phyloP scores from a whole-genome alignment of 306 rosid genomes.

The Cicer chorassanicum region DNA sequence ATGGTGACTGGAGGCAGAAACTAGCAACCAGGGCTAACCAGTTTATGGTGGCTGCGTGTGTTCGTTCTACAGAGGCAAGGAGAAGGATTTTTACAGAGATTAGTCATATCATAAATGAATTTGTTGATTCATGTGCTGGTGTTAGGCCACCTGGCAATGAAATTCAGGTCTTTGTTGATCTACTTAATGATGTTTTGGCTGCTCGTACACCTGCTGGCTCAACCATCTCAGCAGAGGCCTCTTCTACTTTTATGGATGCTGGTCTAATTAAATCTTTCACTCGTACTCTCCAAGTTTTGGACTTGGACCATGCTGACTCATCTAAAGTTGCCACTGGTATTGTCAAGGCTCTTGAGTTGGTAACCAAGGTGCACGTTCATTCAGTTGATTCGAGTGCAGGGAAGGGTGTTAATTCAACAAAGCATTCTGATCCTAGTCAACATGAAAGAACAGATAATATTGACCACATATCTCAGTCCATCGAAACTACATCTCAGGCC shows the following conservation, averaged over 20 bases:
- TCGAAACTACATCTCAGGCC: constrained; percentile 68
- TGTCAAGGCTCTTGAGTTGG: constrained; percentile 89
- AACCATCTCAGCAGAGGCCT: constrained; percentile 82
- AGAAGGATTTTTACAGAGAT: constrained; percentile 83
- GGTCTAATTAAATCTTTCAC: constrained; percentile 81
- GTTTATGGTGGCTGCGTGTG: constrained; percentile 90
- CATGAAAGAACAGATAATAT: constrained; percentile 56
- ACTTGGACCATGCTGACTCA: constrained; percentile 87
- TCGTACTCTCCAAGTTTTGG: constrained; percentile 74
- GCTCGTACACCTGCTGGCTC: constrained; percentile 94
- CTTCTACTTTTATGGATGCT: constrained; percentile 83
- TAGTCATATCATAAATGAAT: constrained; percentile 66
- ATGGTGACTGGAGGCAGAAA: constrained; percentile 97
- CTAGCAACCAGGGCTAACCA: constrained; percentile 89
- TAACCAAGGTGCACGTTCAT: constrained; percentile 83
- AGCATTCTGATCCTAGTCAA: constrained; percentile 68
- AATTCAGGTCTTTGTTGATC: constrained; percentile 79
- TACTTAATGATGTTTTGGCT: constrained; percentile 82
- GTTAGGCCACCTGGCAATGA: constrained; percentile 69
- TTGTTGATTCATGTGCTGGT: constrained; percentile 68
- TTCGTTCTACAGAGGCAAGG: constrained; percentile 96
- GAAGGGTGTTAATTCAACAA: constrained; percentile 68
- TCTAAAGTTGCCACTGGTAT: constrained; percentile 87
- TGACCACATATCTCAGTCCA: constrained; percentile 64
- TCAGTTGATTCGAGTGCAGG: constrained; percentile 67